Evolutionary conservation across 352 stramenopile species (phyloP), one percentile per base, ranked within the genome.

Genomic region (Phytophthora vignae): DNA sequence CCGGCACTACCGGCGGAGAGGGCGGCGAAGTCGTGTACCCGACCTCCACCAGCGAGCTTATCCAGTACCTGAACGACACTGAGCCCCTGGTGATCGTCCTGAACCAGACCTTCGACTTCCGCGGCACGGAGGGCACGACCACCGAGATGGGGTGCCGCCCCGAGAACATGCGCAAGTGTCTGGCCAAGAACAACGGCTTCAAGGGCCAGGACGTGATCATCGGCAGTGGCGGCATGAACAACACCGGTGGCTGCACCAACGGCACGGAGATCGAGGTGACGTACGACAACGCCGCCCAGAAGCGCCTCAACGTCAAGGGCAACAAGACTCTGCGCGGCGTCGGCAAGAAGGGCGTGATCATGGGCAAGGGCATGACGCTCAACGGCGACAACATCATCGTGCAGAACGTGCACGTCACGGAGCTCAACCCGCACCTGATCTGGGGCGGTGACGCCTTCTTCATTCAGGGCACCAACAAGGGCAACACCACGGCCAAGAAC

Each of bases 351-450:
- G 76, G 76, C 27, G 63, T 80, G 40, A 79, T 85, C 49, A 72
- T 76, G 57, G 73, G 78, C 69, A 85, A 85, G 44, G 78, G 78
- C 3, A 33, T 83, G 21, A 72, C 59, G 36, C 44, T 84, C 31
- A 66, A 54, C 4, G 76, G 77, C 29, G 55, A 78, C 64, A 87
- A 84, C 65, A 74, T 87, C 25, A 87, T 87, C 21, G 19, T 87
- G 21, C 77, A 87, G 57, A 84, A 87, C 49, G 61, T 87, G 48
- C 69, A 87, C 74, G 78, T 87, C 60, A 84, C 74, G 27, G 68
- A 87, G 53, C 56, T 87, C 19, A 88, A 88, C 76, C 78, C 60
- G 3, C 78, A 88, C 52, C 25, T 83, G 11, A 66, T 88, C 38
- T 79, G 73, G 73, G 72, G 72, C 2, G 72, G 72, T 19, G 72